Evolutionary conservation across 2,329 filamentous ascomycete species (phyloP), one percentile per base, ranked within the genome.

Genomic region (Apiospora sp.): DNA sequence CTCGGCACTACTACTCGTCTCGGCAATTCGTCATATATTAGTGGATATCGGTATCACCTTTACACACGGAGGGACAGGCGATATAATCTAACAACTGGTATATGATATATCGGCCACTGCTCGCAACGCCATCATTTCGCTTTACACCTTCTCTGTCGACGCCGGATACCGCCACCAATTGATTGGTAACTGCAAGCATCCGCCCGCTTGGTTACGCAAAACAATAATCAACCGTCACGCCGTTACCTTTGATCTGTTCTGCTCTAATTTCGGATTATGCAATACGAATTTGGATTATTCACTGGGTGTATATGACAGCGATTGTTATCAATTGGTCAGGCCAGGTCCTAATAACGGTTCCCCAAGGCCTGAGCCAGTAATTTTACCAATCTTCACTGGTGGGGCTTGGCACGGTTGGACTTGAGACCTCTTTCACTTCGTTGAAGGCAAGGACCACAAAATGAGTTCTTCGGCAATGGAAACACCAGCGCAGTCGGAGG

Each of bases 381-480:
- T 13, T 14, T 41, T 10, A 22, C 4, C 4, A 6, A 64, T 64
- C 34, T 64, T 64, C 10, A 8, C 19, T 12, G 30, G 58, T n/a
- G 58, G 58, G 19, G 54, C 8, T 41, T 41, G 34, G 54, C 19
- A 61, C 54, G 27, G 34, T 34, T 34, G 27, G 54, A 34, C 54
- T 61, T 30, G 54, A 19, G 58, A n/a, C 10, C 10, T n/a, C 19
- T 64, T 64, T 22, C n/a, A 22, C 34, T 19, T 13, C 4, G 19
- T 64, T 19, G 30, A 41, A 6, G 4, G 14, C 12, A 41, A n/a
- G 30, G 8, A 41, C 58, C 7, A 10, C 58, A 41, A 13, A 19
- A 41, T 64, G 58, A 64, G 58, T n/a, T 64, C 58, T 64, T 37
- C 58, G 16, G 30, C 58, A 14, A 34, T 64, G 58, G 58, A 64